Percentiles rank a stretch among this genome's conserved stretches.
Evolutionary conservation across 805 yeast species (phyloP).

Genomic region (Candida maesae): DNA sequence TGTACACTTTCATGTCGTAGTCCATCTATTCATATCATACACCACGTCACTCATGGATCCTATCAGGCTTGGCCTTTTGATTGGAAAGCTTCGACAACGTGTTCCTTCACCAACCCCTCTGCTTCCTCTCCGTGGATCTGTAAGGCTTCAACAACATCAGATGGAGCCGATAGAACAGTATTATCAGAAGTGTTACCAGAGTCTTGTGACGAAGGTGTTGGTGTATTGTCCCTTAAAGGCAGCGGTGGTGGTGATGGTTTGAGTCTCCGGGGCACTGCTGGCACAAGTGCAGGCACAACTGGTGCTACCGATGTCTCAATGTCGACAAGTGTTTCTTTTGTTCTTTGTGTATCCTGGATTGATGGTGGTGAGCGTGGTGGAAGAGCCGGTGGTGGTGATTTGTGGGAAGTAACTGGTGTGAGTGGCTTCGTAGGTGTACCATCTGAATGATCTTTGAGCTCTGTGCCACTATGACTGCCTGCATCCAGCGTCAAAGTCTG

Average conservation of each 20-base stretch:
- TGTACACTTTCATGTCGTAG: not conserved
- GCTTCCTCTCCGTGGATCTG: not conserved
- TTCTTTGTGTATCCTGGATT: not conserved
- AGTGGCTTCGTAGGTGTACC: constrained; percentile 4
- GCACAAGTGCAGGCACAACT: too few species aligned
- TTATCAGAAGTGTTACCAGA: not conserved
- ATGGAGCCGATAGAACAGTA: not conserved
- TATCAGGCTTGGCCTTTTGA: too few species aligned
- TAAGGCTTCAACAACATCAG: not conserved
- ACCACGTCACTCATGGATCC: too few species aligned
- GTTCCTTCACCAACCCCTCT: not conserved
- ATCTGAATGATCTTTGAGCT: not conserved
- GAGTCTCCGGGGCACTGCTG: not conserved
- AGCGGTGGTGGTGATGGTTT: not conserved
- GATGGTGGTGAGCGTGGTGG: constrained; percentile 9
- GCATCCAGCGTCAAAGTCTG: too few species aligned
- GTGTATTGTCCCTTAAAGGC: not conserved
- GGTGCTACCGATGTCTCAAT: not conserved
- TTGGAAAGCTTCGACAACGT: not conserved
- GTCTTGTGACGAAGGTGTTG: not conserved
- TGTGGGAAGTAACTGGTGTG: not conserved
- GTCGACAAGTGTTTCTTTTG: too few species aligned
- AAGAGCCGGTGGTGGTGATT: not conserved
- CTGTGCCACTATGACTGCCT: not conserved
- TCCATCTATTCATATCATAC: too few species aligned